Conservation (phyloP, 306 rosid genomes). For the Macrotyloma uniflorum region DNA sequence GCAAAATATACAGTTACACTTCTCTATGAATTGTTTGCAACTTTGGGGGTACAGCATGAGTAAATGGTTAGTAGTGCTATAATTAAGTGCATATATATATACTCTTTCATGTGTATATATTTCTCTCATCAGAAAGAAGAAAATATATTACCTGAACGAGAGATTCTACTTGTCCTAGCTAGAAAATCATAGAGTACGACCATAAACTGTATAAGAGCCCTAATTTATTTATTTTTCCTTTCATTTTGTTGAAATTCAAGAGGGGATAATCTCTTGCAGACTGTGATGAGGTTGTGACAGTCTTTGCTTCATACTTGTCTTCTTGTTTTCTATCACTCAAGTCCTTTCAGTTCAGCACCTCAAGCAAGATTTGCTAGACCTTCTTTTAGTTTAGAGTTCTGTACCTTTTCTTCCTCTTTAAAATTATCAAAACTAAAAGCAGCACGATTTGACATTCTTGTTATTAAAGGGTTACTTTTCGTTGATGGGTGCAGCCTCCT, state of each 20-base stretch:
- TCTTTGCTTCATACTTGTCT: neutral
- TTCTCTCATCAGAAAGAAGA: neutral
- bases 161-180: conserved; percentile 2
- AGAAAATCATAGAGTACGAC: neutral
- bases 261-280: neutral
- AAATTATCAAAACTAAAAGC: neutral
- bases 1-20: neutral
- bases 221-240: neutral
- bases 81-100: neutral
- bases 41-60: neutral
- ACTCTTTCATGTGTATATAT: neutral
- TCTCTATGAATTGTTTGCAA: neutral
- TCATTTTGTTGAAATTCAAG: neutral
- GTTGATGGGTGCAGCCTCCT: neutral
- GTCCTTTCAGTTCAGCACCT: conserved; percentile 23
- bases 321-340: neutral
- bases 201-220: neutral
- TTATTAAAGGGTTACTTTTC: neutral
- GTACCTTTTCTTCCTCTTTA: neutral
- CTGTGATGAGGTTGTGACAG: neutral
- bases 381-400: neutral
- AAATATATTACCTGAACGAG: neutral
- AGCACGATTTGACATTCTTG: neutral
- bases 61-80: neutral
- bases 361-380: conserved; percentile 16